Evolutionary conservation across 768 basidiomycete genomes (phyloP).

Genomic region (Cystobasidium ongulense): DNA sequence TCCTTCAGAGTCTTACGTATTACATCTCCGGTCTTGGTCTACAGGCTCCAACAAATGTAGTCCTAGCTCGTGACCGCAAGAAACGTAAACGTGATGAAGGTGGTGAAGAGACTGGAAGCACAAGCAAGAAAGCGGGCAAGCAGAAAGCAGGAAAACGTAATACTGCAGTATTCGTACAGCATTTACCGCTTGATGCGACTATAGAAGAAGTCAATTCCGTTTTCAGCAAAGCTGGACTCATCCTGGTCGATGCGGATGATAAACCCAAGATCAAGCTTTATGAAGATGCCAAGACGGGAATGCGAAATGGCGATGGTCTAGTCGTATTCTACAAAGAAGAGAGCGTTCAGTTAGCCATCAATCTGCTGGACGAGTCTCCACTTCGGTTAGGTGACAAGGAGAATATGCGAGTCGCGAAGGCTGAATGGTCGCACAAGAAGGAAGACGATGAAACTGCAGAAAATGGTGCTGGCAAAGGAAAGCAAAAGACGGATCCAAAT

Average conservation of each 20-base stretch:
- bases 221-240: conserved; percentile 85
- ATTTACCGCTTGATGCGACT: conserved; percentile 68
- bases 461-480: conserved; percentile 43
- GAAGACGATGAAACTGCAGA: conserved; percentile 32
- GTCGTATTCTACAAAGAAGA: conserved; percentile 97
- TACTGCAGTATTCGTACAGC: conserved; percentile 68
- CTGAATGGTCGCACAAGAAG: conserved; percentile 68
- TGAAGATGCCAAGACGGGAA: conserved; percentile 62
- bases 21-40: background rate
- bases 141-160: conserved; percentile 40
- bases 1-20: background rate
- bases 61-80: conserved; percentile 50
- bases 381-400: conserved; percentile 69
- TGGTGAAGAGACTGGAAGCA: conserved; percentile 51
- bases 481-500: conserved; percentile 45
- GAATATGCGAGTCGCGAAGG: conserved; percentile 62
- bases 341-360: conserved; percentile 75
- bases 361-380: conserved; percentile 83
- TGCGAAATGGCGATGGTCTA: conserved; percentile 84
- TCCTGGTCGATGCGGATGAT: conserved; percentile 85
- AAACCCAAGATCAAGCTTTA: conserved; percentile 94
- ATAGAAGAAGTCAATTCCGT: conserved; percentile 66
- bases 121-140: conserved; percentile 47
- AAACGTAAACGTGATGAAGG: conserved; percentile 70
- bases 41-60: conserved; percentile 78